Percentiles rank a stretch among this genome's conserved stretches.
phyloP scores from a whole-genome alignment of 169 alveolate genomes.

The Theileria sp. region DNA sequence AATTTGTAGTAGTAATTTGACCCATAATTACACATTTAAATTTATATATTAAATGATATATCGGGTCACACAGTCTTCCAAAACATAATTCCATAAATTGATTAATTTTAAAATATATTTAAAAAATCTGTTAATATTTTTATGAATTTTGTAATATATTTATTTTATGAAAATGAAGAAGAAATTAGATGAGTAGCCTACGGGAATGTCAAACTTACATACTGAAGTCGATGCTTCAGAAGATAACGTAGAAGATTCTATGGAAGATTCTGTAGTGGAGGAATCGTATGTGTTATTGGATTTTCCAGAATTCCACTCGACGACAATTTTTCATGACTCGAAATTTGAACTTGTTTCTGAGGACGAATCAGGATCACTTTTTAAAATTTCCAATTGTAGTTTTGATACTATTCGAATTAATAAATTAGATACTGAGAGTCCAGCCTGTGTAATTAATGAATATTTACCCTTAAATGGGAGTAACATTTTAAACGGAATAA shows the following conservation, averaged over 20 bases:
- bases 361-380: slow-evolving; percentile 17
- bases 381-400: slow-evolving; percentile 31
- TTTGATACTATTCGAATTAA: slow-evolving; percentile 26
- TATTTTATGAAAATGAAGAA: neutral
- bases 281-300: slow-evolving; percentile 52
- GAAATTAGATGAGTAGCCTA: neutral
- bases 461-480: slow-evolving; percentile 45
- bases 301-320: slow-evolving; percentile 62
- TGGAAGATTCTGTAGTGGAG: slow-evolving; percentile 35
- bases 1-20: neutral
- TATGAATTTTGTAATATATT: neutral
- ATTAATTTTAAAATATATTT: too few relatives aligned
- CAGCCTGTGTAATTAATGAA: slow-evolving; percentile 44
- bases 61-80: neutral
- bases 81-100: neutral
- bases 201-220: neutral
- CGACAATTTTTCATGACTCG: slow-evolving; percentile 49
- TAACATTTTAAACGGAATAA: slow-evolving; percentile 31
- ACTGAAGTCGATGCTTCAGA: neutral
- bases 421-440: slow-evolving; percentile 25
- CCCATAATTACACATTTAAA: neutral
- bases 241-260: neutral
- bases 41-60: neutral
- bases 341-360: slow-evolving; percentile 20
- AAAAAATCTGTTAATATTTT: neutral